Evolutionary conservation across 805 yeast species (phyloP).

Genomic region (Sungouiozyma intestinalis): DNA sequence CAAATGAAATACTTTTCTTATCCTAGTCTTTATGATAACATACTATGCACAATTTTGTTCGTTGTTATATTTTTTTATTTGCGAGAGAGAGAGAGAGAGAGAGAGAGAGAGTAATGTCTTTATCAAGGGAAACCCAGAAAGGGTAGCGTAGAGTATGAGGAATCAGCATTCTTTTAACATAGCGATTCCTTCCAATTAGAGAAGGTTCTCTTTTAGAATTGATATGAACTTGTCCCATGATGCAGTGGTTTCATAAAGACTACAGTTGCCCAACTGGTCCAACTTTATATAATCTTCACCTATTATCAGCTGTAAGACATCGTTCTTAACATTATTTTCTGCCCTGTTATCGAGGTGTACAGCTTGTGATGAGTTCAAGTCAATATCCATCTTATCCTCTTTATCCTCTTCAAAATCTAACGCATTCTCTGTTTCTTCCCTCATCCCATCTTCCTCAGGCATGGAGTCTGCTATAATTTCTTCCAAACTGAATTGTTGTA

Average conservation of each 20-base stretch:
- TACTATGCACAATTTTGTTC: too few relatives aligned
- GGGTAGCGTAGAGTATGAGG: too few relatives aligned
- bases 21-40: too few relatives aligned
- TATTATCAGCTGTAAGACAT: constrained; percentile 12
- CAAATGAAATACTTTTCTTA: too few relatives aligned
- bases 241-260: constrained; percentile 13
- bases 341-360: not conserved
- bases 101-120: too few relatives aligned
- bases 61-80: too few relatives aligned
- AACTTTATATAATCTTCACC: constrained; percentile 24
- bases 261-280: constrained; percentile 14
- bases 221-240: constrained; percentile 19
- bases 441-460: constrained; percentile 10
- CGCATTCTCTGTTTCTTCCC: constrained; percentile 3
- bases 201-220: constrained; percentile 4
- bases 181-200: too few relatives aligned
- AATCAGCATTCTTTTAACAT: too few relatives aligned
- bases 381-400: constrained; percentile 6
- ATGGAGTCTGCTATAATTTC: constrained; percentile 25
- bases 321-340: not conserved
- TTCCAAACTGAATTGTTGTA: constrained; percentile 25
- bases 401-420: constrained; percentile 3
- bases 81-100: too few relatives aligned
- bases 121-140: too few relatives aligned
- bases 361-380: constrained; percentile 1